A percentile compares a stretch with the other conserved stretches of the same genome.
Conservation (phyloP, 352 stramenopile genomes). For the Phytophthora pluvialis region DNA sequence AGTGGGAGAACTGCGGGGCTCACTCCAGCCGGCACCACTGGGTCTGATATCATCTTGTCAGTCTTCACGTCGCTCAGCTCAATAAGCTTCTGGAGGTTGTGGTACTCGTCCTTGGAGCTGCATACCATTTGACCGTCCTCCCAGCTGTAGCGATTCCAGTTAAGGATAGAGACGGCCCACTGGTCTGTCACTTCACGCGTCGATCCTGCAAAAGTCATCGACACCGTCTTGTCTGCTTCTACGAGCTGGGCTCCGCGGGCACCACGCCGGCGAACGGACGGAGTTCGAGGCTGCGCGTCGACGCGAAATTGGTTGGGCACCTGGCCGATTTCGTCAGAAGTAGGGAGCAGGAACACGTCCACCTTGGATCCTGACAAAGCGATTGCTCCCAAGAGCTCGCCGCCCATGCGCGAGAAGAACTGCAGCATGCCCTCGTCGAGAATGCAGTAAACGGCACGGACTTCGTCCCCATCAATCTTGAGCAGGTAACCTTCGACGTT, state of each 20-base stretch:
- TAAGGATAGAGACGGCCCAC: constrained; percentile 81
- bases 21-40: constrained; percentile 48
- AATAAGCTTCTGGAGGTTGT: constrained; percentile 52
- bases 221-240: constrained; percentile 33
- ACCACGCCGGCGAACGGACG: constrained; percentile 23
- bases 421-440: constrained; percentile 83
- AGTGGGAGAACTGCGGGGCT: constrained; percentile 67
- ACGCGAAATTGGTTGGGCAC: constrained; percentile 73
- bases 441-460: constrained; percentile 82
- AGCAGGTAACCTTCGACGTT: constrained; percentile 87
- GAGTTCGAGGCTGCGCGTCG: constrained; percentile 45
- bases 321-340: constrained; percentile 40
- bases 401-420: constrained; percentile 81
- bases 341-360: constrained; percentile 70
- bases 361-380: constrained; percentile 79
- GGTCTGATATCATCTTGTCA: constrained; percentile 37
- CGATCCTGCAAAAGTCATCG: constrained; percentile 59
- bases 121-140: constrained; percentile 82
- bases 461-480: constrained; percentile 67
- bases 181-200: constrained; percentile 64
- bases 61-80: constrained; percentile 27
- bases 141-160: constrained; percentile 89
- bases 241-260: constrained; percentile 15
- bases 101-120: constrained; percentile 74
- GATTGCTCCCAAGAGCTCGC: constrained; percentile 63